phyloP scores from a whole-genome alignment of 2,329 filamentous ascomycete species.

The Trichoderma koningii region DNA sequence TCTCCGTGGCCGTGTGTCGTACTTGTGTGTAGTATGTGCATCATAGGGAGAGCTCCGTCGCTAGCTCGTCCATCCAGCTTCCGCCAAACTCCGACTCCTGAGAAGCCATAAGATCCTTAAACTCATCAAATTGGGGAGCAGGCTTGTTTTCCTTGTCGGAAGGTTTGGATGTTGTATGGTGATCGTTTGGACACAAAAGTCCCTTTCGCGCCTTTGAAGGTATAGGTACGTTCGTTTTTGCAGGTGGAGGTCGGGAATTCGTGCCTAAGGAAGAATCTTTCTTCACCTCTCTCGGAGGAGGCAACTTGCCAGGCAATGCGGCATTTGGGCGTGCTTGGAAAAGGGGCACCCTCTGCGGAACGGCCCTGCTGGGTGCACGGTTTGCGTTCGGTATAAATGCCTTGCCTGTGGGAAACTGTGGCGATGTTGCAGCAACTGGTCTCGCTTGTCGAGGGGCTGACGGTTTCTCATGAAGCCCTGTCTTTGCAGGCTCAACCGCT shows the following conservation, averaged over 20 bases:
- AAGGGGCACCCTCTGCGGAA: neutral
- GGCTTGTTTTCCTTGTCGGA: slow-evolving; percentile 35
- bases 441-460: neutral
- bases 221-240: neutral
- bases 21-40: neutral
- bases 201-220: neutral
- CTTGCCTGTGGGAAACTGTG: neutral
- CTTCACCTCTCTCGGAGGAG: neutral
- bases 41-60: slow-evolving; percentile 36
- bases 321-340: neutral
- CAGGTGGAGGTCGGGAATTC: neutral
- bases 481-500: neutral
- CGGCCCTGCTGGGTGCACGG: neutral
- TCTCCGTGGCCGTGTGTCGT: neutral
- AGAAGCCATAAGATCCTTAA: slow-evolving; percentile 32
- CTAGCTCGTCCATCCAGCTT: slow-evolving; percentile 44
- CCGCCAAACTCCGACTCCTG: slow-evolving; percentile 46
- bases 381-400: neutral
- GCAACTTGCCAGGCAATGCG: neutral
- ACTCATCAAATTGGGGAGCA: slow-evolving; percentile 6
- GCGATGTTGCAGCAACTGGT: neutral
- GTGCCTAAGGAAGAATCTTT: neutral
- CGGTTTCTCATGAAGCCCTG: neutral
- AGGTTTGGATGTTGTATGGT: neutral
- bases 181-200: neutral